These are phyloP conservation scores for Aureobasidium melanogenum DNA, from an alignment of 2,329 filamentous ascomycete genomes.

Conservation along the genomic window DNA sequence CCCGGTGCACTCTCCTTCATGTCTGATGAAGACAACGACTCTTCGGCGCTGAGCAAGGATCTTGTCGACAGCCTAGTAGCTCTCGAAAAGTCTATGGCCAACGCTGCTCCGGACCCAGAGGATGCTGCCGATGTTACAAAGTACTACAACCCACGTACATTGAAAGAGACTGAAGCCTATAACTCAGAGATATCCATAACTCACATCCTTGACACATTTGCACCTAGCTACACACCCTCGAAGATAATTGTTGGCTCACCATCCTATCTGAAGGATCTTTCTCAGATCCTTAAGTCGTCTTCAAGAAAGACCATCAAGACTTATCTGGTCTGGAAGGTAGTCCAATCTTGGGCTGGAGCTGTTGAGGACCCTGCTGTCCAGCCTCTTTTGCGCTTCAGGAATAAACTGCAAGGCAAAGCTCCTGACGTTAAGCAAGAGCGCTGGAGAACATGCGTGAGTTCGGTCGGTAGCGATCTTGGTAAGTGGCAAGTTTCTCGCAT, in stretches of 20 bases:
- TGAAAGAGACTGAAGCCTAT: constrained; percentile 42
- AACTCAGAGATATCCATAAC: constrained; percentile 35
- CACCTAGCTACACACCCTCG: constrained; percentile 20
- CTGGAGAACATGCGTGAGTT: constrained; percentile 55
- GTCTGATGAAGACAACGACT: constrained; percentile 22
- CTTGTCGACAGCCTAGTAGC: constrained; percentile 27
- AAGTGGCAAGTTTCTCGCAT: neutral
- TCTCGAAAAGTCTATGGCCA: constrained; percentile 29
- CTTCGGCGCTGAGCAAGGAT: constrained; percentile 33
- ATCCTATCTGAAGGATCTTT: constrained; percentile 50
- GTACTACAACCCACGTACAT: constrained; percentile 55
- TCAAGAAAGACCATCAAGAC: constrained; percentile 47
- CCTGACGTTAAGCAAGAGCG: constrained; percentile 54
- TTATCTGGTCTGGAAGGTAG: constrained; percentile 58
- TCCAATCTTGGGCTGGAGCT: constrained; percentile 43
- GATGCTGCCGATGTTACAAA: constrained; percentile 55
- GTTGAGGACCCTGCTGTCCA: constrained; percentile 53
- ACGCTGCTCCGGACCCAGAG: constrained; percentile 48
- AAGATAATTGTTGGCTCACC: constrained; percentile 53
- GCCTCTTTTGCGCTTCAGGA: constrained; percentile 52
- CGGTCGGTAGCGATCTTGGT: constrained; percentile 49
- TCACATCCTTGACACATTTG: constrained; percentile 18
- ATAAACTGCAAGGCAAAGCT: constrained; percentile 50
- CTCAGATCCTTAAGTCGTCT: constrained; percentile 46
- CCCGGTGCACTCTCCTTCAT: neutral